phyloP scores from a whole-genome alignment of 2,329 filamentous ascomycete species.

The Ceratocystiopsis brevicomis region DNA sequence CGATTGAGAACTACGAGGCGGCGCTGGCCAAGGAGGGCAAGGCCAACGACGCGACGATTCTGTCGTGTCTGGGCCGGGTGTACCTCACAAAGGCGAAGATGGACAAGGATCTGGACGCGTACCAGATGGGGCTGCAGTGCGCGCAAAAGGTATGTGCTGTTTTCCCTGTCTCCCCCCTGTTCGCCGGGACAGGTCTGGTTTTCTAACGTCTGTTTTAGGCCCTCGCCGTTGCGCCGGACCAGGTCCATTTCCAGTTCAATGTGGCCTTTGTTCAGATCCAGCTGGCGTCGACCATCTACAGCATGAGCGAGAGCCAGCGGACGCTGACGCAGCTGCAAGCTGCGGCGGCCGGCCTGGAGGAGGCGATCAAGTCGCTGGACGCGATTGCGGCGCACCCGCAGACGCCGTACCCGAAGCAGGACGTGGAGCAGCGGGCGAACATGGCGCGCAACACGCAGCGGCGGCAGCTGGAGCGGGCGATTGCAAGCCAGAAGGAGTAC shows the following conservation, averaged over 20 bases:
- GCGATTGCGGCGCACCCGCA: constrained; percentile 42
- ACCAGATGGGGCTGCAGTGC: constrained; percentile 37
- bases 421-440: constrained; percentile 86
- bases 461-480: constrained; percentile 71
- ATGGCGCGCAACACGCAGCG: constrained; percentile 94
- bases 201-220: constrained; percentile 28
- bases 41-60: constrained; percentile 52
- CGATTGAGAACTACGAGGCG: constrained; percentile 85
- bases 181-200: too few species aligned
- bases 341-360: constrained; percentile 57
- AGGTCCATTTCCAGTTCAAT: constrained; percentile 90
- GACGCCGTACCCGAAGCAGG: constrained; percentile 73
- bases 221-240: constrained; percentile 58
- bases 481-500: constrained; percentile 73
- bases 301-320: constrained; percentile 55
- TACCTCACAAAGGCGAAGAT: constrained; percentile 64
- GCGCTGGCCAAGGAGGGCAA: constrained; percentile 64
- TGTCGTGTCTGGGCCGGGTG: constrained; percentile 72
- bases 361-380: constrained; percentile 58
- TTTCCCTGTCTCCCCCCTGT: neutral
- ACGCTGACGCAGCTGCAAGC: constrained; percentile 64
- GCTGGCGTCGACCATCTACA: constrained; percentile 64
- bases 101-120: constrained; percentile 38
- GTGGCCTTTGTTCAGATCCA: constrained; percentile 95
- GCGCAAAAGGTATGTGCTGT: constrained; percentile 35